phyloP scores from a whole-genome alignment of 2,329 filamentous ascomycete genomes.

The Beauveria brongniartii region DNA sequence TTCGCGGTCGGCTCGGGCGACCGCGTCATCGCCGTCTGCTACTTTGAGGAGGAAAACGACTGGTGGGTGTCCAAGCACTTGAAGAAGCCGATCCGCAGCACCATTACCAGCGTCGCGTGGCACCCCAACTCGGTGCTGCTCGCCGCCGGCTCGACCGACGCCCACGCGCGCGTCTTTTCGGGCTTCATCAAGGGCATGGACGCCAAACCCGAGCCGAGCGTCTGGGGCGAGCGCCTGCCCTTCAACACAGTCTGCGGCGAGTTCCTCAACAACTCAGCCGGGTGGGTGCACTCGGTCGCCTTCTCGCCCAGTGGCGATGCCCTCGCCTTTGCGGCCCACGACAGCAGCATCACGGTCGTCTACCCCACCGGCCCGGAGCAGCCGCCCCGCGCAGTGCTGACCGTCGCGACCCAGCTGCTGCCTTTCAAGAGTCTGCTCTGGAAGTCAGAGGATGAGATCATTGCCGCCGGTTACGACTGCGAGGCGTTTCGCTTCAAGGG shows the following conservation, averaged over 20 bases:
- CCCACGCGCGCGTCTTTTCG: constrained; percentile 89
- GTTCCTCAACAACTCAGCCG: constrained; percentile 89
- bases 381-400: constrained; percentile 82
- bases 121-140: constrained; percentile 95
- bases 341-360: constrained; percentile 93
- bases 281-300: constrained; percentile 88
- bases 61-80: constrained; percentile 99
- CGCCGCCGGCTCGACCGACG: constrained; percentile 93
- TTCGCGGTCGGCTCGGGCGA: constrained; percentile 96
- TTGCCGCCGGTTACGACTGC: constrained; percentile 85
- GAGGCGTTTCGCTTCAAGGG: constrained; percentile 88
- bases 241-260: constrained; percentile 99
- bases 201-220: constrained; percentile 71
- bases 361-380: constrained; percentile 90
- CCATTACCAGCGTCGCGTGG: constrained; percentile 91
- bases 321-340: constrained; percentile 90
- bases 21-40: constrained; percentile 91
- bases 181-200: constrained; percentile 96
- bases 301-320: constrained; percentile 90
- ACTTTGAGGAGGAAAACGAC: constrained; percentile 98
- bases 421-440: constrained; percentile 91
- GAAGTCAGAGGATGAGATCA: constrained; percentile 86
- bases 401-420: constrained; percentile 78
- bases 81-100: constrained; percentile 97
- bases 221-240: constrained; percentile 90